Base-by-base conservation (phyloP, 2,329 filamentous ascomycete genomes). In the Aspergillus neotritici region DNA sequence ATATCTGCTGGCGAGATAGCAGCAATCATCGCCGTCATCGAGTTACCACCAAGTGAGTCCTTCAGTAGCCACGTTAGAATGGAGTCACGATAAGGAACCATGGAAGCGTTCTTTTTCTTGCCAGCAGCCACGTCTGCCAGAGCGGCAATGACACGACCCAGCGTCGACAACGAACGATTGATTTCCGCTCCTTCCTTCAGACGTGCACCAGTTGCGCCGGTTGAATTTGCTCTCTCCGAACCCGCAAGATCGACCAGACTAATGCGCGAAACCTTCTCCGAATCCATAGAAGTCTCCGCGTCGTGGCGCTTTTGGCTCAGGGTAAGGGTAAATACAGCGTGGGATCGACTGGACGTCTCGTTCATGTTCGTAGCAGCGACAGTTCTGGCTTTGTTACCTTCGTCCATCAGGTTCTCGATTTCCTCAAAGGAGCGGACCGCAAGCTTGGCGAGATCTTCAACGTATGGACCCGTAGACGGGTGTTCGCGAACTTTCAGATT, bases 281-380 rank as follows among this genome's bases (percentile, higher is more conserved):
- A 87, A 57, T 90, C 88, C 90, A 98, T 94, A 53, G 89, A 94
- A 0, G 93, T 96, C 64, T 96, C 89, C 2, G 79, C 73, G 62
- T 98, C 93, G 62, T 86, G 85, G 48, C 87, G 83, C 67, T 96
- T 97, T 66, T 98, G 93, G 0, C 89, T 95, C 36, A 98, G 74
- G 60, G 91, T 97, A 41, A 98, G 75, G 14, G 94, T 98, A 65
- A 98, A 98, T 40, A 98, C 94, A 32, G 93, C 93, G 67, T 98
- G 93, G 64, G 91, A 97, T 74, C 93, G 84, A 78, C 89, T 95
- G 47, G 89, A 96, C 0, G 94, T 98, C 69, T 97, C 93, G 75
- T 98, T 98, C 93, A 98, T 98, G 77, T 97, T 98, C 31, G 93
- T 98, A 6, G 93, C 93, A 3, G 93, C 93, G 31, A 98, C 93